Base-by-base conservation (phyloP, 2,329 filamentous ascomycete species). In the Colletotrichum lindemuthianum region DNA sequence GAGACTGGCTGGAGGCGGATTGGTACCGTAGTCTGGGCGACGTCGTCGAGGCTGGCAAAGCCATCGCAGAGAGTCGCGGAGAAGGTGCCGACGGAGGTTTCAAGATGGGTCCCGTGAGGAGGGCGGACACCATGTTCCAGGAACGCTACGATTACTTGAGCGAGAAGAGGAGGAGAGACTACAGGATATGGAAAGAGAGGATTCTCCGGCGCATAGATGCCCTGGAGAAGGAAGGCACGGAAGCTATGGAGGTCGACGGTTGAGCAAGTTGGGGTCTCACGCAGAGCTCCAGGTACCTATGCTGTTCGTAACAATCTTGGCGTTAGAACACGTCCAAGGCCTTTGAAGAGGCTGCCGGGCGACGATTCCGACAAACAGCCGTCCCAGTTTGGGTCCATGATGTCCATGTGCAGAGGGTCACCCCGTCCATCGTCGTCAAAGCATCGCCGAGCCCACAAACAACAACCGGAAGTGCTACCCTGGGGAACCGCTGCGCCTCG, bases 51-150 rank as follows among this genome's bases (percentile, higher is more conserved):
- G 75, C 71, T 11, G 76, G 65, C 48, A 34, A 52, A 11, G 43
- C 36, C 11, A 65, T 65, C 13, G 52, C 51, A 7, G 52, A 63
- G 6, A 65, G 63, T 16, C 63, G 56, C 2, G 12, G 24, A 6
- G 56, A n/a, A 10, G 76, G 76, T 36, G 68, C 66, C 49, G 60
- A 69, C 32, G 70, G 70, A 13, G 10, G 9, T 76, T 71, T 45
- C 66, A 79, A 75, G 63, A 72, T 78, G 41, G 55, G 45, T 9
- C 78, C 82, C 60, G 73, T 82, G 34, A 77, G 87, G 75, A 75
- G 82, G 60, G 78, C 82, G 8, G 86, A 88, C 67, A 91, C 88
- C 2, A 93, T 93, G 91, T 87, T 94, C 70, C 90, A 93, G 74
- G 88, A 90, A 68, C 84, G 85, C 50, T 89, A 91, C 70, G 90